A percentile compares a stretch with the other conserved stretches of the same genome.
phyloP scores from a whole-genome alignment of 2,329 filamentous ascomycete genomes.

The Phyllosticta citriasiana region DNA sequence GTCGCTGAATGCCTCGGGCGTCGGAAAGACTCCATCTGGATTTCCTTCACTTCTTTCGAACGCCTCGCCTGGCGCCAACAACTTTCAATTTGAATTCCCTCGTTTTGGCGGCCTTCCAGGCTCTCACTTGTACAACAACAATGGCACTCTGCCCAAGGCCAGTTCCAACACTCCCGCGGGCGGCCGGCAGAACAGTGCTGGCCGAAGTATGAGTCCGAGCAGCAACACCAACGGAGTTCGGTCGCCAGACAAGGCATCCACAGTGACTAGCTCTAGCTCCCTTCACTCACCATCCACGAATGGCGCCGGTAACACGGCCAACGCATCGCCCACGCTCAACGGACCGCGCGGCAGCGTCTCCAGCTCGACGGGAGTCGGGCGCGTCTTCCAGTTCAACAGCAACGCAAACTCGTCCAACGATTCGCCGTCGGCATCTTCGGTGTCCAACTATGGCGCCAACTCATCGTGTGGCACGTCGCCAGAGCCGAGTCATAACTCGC shows the following conservation, averaged over 20 bases:
- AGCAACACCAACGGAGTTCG: conserved; percentile 14
- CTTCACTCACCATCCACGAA: conserved; percentile 15
- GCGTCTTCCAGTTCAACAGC: conserved; percentile 43
- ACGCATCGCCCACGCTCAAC: background rate
- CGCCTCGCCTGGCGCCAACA: conserved; percentile 49
- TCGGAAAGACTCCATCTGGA: conserved; percentile 31
- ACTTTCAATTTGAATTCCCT: conserved; percentile 93
- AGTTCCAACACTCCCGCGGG: conserved; percentile 14
- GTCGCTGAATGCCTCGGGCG: conserved; percentile 46
- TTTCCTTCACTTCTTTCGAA: conserved; percentile 39
- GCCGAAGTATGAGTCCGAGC: conserved; percentile 28
- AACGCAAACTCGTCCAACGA: conserved; percentile 35
- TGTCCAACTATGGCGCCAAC: conserved; percentile 40
- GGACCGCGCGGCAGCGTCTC: conserved; percentile 21
- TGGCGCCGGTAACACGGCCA: conserved; percentile 17
- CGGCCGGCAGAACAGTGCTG: conserved; percentile 24
- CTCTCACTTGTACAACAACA: conserved; percentile 43
- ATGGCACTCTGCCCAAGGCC: conserved; percentile 25
- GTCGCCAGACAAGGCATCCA: conserved; percentile 4
- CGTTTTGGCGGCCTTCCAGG: conserved; percentile 71
- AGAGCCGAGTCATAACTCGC: conserved; percentile 64
- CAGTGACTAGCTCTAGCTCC: background rate
- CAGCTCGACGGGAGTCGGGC: conserved; percentile 33
- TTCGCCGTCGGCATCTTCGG: conserved; percentile 43
- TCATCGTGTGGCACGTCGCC: conserved; percentile 67